phyloP scores from a whole-genome alignment of 2,329 filamentous ascomycete species.

The Botrytis hyacinthi region DNA sequence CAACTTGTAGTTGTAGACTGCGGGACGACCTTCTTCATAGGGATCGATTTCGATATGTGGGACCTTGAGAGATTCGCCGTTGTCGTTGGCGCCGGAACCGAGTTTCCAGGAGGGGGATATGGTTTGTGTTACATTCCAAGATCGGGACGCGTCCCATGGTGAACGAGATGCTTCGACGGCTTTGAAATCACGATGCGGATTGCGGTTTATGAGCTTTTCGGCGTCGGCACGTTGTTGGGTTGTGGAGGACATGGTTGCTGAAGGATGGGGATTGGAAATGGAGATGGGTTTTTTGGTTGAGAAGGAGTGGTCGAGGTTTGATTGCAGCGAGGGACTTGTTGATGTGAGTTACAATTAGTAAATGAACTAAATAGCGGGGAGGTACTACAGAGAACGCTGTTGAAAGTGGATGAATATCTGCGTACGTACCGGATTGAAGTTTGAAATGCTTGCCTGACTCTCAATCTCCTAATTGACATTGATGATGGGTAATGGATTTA shows the following conservation, averaged over 20 bases:
- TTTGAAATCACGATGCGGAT: slow-evolving; percentile 75
- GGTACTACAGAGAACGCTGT: not conserved
- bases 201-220: slow-evolving; percentile 49
- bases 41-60: slow-evolving; percentile 78
- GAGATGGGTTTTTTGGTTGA: slow-evolving; percentile 20
- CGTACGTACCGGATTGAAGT: not conserved
- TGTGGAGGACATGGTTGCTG: slow-evolving; percentile 25
- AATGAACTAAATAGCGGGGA: not conserved
- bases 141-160: slow-evolving; percentile 50
- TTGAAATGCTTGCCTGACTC: not conserved
- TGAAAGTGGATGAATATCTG: not conserved
- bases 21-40: slow-evolving; percentile 65
- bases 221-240: slow-evolving; percentile 28
- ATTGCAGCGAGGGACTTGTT: not conserved
- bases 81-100: slow-evolving; percentile 62
- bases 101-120: slow-evolving; percentile 63
- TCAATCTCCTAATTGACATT: not conserved
- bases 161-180: slow-evolving; percentile 64
- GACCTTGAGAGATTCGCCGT: slow-evolving; percentile 46
- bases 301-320: slow-evolving; percentile 2
- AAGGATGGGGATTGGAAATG: not conserved
- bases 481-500: not conserved
- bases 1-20: slow-evolving; percentile 83
- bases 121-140: slow-evolving; percentile 61
- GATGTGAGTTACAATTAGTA: not conserved